A percentile compares a stretch with the other conserved stretches of the same genome.
phyloP scores from a whole-genome alignment of 2,329 filamentous ascomycete genomes.

The Teratosphaeria viscida region DNA sequence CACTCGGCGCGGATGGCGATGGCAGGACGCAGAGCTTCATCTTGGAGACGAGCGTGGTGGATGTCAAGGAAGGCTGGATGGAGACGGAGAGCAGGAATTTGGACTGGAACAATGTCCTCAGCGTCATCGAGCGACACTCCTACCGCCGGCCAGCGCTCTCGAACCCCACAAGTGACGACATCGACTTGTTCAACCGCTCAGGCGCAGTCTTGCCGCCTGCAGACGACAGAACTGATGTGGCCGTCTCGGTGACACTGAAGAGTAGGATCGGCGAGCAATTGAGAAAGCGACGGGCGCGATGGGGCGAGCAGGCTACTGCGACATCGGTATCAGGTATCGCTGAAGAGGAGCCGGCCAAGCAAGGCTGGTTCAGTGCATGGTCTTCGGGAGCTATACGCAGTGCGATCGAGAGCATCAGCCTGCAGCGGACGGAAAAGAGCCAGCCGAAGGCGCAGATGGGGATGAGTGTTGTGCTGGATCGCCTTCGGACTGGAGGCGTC shows the following conservation, averaged over 20 bases:
- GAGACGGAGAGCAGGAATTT: slow-evolving; percentile 69
- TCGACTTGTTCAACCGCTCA: slow-evolving; percentile 7
- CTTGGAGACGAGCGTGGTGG: slow-evolving; percentile 67
- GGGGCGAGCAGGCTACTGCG: slow-evolving; percentile 28
- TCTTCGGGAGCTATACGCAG: slow-evolving; percentile 63
- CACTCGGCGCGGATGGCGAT: slow-evolving; percentile 49
- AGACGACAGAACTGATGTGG: slow-evolving; percentile 51
- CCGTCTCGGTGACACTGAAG: slow-evolving; percentile 62
- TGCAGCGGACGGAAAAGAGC: slow-evolving; percentile 66
- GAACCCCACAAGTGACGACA: slow-evolving; percentile 2
- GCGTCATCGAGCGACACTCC: slow-evolving; percentile 64
- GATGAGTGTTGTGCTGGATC: slow-evolving; percentile 70
- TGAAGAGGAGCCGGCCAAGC: slow-evolving; percentile 39
- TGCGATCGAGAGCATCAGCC: slow-evolving; percentile 69
- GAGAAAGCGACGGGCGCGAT: slow-evolving; percentile 41
- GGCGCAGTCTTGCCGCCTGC: background rate
- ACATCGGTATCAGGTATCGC: slow-evolving; percentile 28
- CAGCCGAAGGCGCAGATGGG: slow-evolving; percentile 72
- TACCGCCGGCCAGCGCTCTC: slow-evolving; percentile 44
- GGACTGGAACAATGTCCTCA: slow-evolving; percentile 71
- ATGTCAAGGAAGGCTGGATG: slow-evolving; percentile 75
- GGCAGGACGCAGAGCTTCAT: slow-evolving; percentile 65
- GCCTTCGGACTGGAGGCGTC: slow-evolving; percentile 55
- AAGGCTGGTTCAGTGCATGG: slow-evolving; percentile 51
- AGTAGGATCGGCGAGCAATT: slow-evolving; percentile 62